A percentile compares a stretch with the other conserved stretches of the same genome.
Conservation (phyloP, 805 yeast species). For the Myxozyma nipponensis region DNA sequence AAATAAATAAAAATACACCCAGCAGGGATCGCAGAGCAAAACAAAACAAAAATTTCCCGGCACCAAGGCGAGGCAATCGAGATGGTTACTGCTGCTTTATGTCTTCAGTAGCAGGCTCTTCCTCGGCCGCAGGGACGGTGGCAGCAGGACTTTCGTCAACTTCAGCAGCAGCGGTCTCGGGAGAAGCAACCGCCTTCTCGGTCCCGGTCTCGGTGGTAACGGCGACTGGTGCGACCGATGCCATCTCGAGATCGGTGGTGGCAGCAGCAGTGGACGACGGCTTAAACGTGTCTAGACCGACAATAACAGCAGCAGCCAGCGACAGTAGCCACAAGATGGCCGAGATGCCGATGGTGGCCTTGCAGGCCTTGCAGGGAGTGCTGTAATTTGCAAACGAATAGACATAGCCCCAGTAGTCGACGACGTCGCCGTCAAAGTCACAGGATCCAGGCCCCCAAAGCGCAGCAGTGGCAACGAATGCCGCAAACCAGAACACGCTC, state of each 20-base stretch:
- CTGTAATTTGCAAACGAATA: not conserved
- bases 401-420: not conserved
- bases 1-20: too few relatives aligned
- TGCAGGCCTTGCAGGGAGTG: slow-evolving; percentile 20
- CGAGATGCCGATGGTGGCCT: slow-evolving; percentile 26
- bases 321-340: slow-evolving; percentile 22
- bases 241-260: not conserved
- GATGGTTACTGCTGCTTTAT: too few relatives aligned
- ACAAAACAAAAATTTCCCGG: too few relatives aligned
- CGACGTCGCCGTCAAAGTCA: not conserved
- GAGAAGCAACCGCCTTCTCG: not conserved
- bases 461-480: slow-evolving; percentile 10
- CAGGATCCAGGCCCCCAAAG: slow-evolving; percentile 2
- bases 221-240: not conserved
- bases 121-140: too few relatives aligned
- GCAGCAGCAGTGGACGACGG: not conserved
- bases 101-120: too few relatives aligned
- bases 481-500: slow-evolving; percentile 16
- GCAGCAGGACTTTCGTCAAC: not conserved
- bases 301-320: slow-evolving; percentile 3
- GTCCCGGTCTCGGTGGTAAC: not conserved
- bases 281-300: slow-evolving; percentile 4
- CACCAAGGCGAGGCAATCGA: too few relatives aligned
- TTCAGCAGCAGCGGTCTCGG: slow-evolving; percentile 1
- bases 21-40: too few relatives aligned